Conservation (phyloP, 2,329 filamentous ascomycete genomes). For the Paecilomyces sp. region DNA sequence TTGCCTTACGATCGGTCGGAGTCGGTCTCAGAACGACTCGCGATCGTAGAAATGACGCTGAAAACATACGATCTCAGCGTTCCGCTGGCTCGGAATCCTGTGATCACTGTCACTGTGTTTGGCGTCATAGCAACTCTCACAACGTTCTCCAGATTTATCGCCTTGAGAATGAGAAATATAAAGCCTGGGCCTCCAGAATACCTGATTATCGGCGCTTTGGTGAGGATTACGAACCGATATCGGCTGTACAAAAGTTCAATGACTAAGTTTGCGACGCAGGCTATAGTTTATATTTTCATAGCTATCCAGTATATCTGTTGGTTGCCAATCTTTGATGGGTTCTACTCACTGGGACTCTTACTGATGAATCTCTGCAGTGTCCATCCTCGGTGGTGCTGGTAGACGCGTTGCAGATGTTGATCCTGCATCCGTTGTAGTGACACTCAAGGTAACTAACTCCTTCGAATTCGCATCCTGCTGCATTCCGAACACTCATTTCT, state of each 20-base stretch:
- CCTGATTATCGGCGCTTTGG: background rate
- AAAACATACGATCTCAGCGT: background rate
- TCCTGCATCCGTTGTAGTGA: background rate
- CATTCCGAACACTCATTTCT: background rate
- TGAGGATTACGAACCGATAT: background rate
- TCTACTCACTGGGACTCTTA: background rate
- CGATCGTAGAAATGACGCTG: background rate
- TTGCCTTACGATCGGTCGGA: background rate
- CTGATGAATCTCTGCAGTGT: background rate
- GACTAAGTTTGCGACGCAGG: background rate
- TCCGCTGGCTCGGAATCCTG: background rate
- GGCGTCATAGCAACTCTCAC: background rate
- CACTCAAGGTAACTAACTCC: background rate
- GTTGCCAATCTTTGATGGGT: background rate
- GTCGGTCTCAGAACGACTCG: background rate
- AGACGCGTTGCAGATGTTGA: background rate
- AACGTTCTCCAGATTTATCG: background rate
- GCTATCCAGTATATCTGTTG: background rate
- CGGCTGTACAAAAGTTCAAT: background rate
- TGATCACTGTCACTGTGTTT: background rate
- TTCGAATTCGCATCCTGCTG: background rate
- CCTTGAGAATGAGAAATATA: background rate
- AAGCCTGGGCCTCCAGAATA: background rate
- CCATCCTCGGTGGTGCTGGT: background rate
- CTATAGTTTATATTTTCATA: background rate